Percentiles rank a stretch among this genome's conserved stretches.
These are phyloP conservation scores for Ogataea henricii DNA, from an alignment of 805 yeast species.

Conservation along the genomic window DNA sequence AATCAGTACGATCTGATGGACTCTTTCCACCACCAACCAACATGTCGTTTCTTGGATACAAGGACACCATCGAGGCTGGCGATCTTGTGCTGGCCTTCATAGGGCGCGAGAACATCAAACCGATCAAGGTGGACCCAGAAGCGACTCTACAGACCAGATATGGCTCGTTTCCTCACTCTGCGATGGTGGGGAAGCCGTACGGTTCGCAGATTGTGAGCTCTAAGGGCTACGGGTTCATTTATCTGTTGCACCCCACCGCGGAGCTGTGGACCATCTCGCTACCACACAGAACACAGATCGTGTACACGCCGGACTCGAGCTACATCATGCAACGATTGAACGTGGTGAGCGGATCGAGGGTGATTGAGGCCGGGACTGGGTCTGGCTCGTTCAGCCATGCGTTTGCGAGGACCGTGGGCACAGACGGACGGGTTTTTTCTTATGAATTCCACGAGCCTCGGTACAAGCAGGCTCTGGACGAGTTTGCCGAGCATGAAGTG, in stretches of 20 bases:
- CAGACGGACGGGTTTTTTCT: constrained; percentile 67
- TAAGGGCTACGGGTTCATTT: constrained; percentile 81
- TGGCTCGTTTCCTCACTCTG: constrained; percentile 83
- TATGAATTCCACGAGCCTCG: constrained; percentile 92
- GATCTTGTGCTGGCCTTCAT: constrained; percentile 87
- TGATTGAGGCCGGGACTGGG: constrained; percentile 98
- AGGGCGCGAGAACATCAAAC: constrained; percentile 76
- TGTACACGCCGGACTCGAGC: constrained; percentile 92
- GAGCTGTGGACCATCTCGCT: constrained; percentile 95
- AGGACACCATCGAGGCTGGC: constrained; percentile 75
- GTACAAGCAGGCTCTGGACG: constrained; percentile 73
- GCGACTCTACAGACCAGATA: constrained; percentile 78
- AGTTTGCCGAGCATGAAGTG: constrained; percentile 74
- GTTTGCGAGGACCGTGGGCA: constrained; percentile 74
- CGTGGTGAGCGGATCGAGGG: constrained; percentile 71
- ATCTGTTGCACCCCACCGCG: constrained; percentile 87
- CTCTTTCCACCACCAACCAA: neutral
- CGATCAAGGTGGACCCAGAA: constrained; percentile 61
- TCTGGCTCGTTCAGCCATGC: constrained; percentile 95
- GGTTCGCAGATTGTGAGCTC: constrained; percentile 80
- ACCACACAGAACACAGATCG: constrained; percentile 97
- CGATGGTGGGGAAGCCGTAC: constrained; percentile 77
- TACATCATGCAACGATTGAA: constrained; percentile 83
- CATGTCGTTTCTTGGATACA: constrained; percentile 45
- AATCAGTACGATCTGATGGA: neutral